Conservation (phyloP, 164 flowering plant species). For the Euptelea pleiosperma region DNA sequence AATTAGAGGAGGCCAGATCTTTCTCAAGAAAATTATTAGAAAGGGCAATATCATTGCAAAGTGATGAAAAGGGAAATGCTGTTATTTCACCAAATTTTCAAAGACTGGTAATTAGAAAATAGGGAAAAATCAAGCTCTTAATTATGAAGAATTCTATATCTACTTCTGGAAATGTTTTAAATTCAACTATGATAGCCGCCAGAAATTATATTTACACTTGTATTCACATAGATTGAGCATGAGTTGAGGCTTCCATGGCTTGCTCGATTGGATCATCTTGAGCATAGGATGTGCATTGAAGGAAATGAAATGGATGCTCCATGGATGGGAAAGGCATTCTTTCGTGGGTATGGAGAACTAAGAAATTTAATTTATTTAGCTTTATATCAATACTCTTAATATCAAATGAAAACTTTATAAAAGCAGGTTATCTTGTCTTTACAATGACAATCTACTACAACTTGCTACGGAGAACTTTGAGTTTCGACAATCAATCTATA, state of each 20-base stretch:
- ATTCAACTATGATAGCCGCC: too few relatives aligned
- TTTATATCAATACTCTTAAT: too few relatives aligned
- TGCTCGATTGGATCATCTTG: slow-evolving; percentile 31
- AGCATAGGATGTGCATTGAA: slow-evolving; percentile 37
- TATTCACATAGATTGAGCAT: slow-evolving; percentile 11
- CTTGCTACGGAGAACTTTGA: slow-evolving; percentile 33
- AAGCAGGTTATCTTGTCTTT: slow-evolving; percentile 23
- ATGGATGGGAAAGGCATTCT: slow-evolving; percentile 26
- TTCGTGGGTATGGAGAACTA: slow-evolving; percentile 15
- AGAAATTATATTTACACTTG: not conserved
- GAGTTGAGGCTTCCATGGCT: slow-evolving; percentile 10
- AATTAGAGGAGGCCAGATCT: slow-evolving; percentile 33
- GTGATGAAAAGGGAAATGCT: not conserved
- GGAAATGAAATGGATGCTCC: slow-evolving; percentile 7
- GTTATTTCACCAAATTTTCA: not conserved
- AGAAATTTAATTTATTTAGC: not conserved
- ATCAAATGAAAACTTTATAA: too few relatives aligned
- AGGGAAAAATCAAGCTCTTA: too few relatives aligned
- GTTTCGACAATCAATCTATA: slow-evolving; percentile 28
- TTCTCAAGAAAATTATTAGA: slow-evolving; percentile 23
- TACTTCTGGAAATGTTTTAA: too few relatives aligned
- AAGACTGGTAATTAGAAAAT: slow-evolving; percentile 4
- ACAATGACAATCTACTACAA: slow-evolving; percentile 19
- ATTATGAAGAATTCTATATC: too few relatives aligned
- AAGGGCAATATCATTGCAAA: slow-evolving; percentile 3